These are phyloP conservation scores for Fusarium sambucinum DNA, from an alignment of 2,329 filamentous ascomycete genomes.

Conservation along the genomic window DNA sequence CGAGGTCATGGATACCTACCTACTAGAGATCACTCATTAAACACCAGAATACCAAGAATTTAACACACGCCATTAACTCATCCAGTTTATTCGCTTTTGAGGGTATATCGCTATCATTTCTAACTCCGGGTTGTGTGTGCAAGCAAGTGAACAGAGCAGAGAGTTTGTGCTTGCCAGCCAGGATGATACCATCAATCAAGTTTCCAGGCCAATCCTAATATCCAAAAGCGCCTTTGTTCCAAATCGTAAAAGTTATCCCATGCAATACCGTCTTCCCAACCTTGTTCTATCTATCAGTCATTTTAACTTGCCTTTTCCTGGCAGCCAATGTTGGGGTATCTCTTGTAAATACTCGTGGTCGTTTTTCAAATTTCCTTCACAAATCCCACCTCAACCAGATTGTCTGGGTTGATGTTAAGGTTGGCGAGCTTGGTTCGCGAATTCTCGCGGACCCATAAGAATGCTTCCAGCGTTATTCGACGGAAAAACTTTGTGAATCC, in stretches of 20 bases:
- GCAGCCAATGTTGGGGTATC: slow-evolving; percentile 13
- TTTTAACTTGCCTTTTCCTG: neutral
- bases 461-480: slow-evolving; percentile 63
- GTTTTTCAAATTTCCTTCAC: slow-evolving; percentile 70
- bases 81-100: slow-evolving; percentile 29
- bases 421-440: slow-evolving; percentile 75
- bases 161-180: slow-evolving; percentile 27
- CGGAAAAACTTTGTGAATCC: slow-evolving; percentile 54
- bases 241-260: slow-evolving; percentile 6
- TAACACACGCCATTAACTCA: neutral
- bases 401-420: slow-evolving; percentile 63
- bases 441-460: slow-evolving; percentile 75
- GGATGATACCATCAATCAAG: slow-evolving; percentile 16
- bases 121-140: slow-evolving; percentile 14
- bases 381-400: slow-evolving; percentile 76
- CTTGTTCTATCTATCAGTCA: slow-evolving; percentile 1
- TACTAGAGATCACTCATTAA: neutral
- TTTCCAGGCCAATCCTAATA: slow-evolving; percentile 14
- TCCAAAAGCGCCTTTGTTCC: slow-evolving; percentile 25
- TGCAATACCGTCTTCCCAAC: slow-evolving; percentile 10
- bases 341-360: slow-evolving; percentile 13
- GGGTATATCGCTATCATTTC: slow-evolving; percentile 34
- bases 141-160: slow-evolving; percentile 30
- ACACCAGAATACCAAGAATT: neutral
- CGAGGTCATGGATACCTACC: too few relatives aligned